These are phyloP conservation scores for Neurospora sp. DNA, from an alignment of 495 filamentous ascomycete genomes.

Conservation along the genomic window DNA sequence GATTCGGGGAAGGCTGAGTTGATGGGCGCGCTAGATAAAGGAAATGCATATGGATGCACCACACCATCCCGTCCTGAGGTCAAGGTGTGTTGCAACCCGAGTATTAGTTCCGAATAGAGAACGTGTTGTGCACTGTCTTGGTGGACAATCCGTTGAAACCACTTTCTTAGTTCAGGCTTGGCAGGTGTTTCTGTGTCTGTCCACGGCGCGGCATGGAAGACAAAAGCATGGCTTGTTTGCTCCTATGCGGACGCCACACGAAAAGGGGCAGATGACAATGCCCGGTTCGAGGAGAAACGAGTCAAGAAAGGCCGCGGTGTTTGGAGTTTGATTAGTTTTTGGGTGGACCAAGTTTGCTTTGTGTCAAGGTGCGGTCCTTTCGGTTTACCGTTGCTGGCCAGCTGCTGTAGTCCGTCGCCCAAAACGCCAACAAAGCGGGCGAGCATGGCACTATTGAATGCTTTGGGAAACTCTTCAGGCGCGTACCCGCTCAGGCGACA, in stretches of 20 bases:
- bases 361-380: background rate
- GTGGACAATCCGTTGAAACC: background rate
- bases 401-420: background rate
- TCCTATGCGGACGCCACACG: background rate
- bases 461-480: background rate
- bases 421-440: background rate
- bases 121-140: background rate
- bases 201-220: background rate
- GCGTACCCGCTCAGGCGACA: background rate
- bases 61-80: background rate
- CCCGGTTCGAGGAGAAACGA: background rate
- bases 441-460: background rate
- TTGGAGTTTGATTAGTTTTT: background rate
- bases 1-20: background rate
- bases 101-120: background rate
- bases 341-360: background rate
- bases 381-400: background rate
- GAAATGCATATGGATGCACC: background rate
- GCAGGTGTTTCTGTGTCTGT: background rate
- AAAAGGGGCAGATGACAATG: background rate
- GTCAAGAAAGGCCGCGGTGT: background rate
- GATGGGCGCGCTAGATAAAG: background rate
- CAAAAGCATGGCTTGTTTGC: background rate
- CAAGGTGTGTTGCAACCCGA: background rate
- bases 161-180: background rate